phyloP scores from a whole-genome alignment of 805 yeast species.

The Saturnispora halmiae region DNA sequence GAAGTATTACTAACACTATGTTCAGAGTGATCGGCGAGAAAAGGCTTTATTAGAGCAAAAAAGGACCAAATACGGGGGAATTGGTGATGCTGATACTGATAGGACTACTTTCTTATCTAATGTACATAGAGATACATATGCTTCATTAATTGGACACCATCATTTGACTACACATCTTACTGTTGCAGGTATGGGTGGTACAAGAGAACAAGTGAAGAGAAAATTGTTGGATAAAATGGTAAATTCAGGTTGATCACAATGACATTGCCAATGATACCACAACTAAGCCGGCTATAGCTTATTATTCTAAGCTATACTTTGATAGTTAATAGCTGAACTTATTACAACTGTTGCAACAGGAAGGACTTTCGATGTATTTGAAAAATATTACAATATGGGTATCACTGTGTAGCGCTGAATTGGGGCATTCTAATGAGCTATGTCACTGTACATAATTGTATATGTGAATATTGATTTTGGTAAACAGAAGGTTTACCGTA shows the following conservation, averaged over 20 bases:
- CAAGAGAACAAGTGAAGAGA: constrained; percentile 19
- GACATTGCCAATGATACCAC: too few relatives aligned
- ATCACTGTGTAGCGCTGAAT: too few relatives aligned
- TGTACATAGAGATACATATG: constrained; percentile 56
- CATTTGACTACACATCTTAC: constrained; percentile 45
- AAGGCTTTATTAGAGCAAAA: constrained; percentile 46
- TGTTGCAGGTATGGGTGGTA: constrained; percentile 33
- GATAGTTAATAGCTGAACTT: too few relatives aligned
- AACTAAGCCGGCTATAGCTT: too few relatives aligned
- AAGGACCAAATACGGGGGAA: constrained; percentile 57
- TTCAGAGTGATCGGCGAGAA: constrained; percentile 60
- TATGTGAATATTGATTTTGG: too few relatives aligned
- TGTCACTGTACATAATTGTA: too few relatives aligned
- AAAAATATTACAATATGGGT: too few relatives aligned
- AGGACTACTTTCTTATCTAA: constrained; percentile 62
- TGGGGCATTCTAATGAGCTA: too few relatives aligned
- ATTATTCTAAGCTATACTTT: too few relatives aligned
- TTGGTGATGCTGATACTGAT: constrained; percentile 68
- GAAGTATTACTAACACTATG: constrained; percentile 2
- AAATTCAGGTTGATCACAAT: constrained; percentile 16
- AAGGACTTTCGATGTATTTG: too few relatives aligned
- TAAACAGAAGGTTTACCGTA: too few relatives aligned
- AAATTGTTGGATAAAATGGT: constrained; percentile 35
- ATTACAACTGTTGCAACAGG: too few relatives aligned
- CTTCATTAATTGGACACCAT: constrained; percentile 53